Percentiles rank a stretch among this genome's conserved stretches.
phyloP scores from a whole-genome alignment of 1,139 yeast genomes.

The Debaryomyces sp. region DNA sequence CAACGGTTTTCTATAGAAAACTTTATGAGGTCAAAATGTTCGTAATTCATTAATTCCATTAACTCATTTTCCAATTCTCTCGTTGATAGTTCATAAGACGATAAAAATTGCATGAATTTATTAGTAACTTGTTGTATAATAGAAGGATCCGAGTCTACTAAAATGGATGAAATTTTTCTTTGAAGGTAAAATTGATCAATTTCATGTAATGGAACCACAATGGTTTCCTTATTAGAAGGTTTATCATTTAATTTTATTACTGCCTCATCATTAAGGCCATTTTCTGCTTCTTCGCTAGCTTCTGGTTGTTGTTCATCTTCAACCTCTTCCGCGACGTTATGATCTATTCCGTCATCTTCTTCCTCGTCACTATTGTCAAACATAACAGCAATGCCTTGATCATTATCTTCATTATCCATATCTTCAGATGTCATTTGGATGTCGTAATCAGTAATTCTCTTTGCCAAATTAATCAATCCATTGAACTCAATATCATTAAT shows the following conservation, averaged over 20 bases:
- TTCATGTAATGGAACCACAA: conserved; percentile 19
- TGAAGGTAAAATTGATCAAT: conserved; percentile 30
- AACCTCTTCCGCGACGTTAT: conserved; percentile 20
- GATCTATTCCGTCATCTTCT: conserved; percentile 28
- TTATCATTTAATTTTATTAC: conserved; percentile 12
- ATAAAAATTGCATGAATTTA: conserved; percentile 19
- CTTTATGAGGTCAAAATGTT: conserved; percentile 52
- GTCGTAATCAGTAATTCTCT: conserved; percentile 60
- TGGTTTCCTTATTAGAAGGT: conserved; percentile 16
- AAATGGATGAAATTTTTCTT: conserved; percentile 19
- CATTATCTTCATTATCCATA: conserved; percentile 20
- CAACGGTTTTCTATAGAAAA: conserved; percentile 54
- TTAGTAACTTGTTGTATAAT: conserved; percentile 18
- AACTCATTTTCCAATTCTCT: conserved; percentile 54
- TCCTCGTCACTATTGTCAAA: conserved; percentile 32
- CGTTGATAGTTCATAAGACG: conserved; percentile 27
- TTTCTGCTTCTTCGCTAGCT: conserved; percentile 20
- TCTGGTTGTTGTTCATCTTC: conserved; percentile 21
- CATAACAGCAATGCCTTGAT: conserved; percentile 26
- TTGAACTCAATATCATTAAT: conserved; percentile 54
- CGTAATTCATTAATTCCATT: conserved; percentile 52
- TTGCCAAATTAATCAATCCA: conserved; percentile 52
- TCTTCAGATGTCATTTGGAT: conserved; percentile 27
- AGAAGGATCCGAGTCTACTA: conserved; percentile 18
- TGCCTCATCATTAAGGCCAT: conserved; percentile 12